phyloP scores from a whole-genome alignment of 805 yeast species.

The Monosporozyma aquatica region DNA sequence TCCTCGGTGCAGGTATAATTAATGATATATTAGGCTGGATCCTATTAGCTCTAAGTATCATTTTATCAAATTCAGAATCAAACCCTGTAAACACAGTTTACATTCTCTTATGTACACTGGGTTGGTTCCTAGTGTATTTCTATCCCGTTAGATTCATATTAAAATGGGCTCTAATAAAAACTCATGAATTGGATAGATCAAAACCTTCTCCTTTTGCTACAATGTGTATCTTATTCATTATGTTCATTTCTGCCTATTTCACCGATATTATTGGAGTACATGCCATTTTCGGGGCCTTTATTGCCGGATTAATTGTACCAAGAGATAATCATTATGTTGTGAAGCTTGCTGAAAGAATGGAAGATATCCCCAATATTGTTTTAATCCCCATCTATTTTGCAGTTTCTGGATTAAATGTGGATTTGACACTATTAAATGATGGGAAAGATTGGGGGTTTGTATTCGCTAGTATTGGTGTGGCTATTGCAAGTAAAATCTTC shows the following conservation, averaged over 20 bases:
- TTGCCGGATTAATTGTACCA: constrained; percentile 68
- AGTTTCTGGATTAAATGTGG: constrained; percentile 63
- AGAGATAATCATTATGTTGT: constrained; percentile 67
- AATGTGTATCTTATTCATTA: constrained; percentile 44
- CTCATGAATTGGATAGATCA: constrained; percentile 51
- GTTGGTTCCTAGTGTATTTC: constrained; percentile 55
- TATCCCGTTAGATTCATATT: constrained; percentile 49
- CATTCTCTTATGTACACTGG: constrained; percentile 54
- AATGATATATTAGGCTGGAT: constrained; percentile 81
- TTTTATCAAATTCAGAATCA: constrained; percentile 62
- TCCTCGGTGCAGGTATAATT: constrained; percentile 74
- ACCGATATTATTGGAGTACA: constrained; percentile 82
- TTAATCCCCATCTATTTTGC: constrained; percentile 75
- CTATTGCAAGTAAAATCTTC: constrained; percentile 54
- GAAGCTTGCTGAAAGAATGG: constrained; percentile 62
- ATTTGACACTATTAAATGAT: constrained; percentile 50
- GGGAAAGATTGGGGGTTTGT: constrained; percentile 77
- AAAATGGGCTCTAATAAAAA: constrained; percentile 36
- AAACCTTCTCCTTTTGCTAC: constrained; percentile 56
- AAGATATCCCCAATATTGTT: constrained; percentile 63
- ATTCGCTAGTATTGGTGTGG: constrained; percentile 56
- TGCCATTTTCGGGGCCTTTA: constrained; percentile 78
- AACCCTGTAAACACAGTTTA: constrained; percentile 58
- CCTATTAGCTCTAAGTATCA: constrained; percentile 62
- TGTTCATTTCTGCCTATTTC: constrained; percentile 61